Percentiles rank a stretch among this genome's conserved stretches.
phyloP scores from a whole-genome alignment of 306 rosid genomes.

The Abrus precatorius region DNA sequence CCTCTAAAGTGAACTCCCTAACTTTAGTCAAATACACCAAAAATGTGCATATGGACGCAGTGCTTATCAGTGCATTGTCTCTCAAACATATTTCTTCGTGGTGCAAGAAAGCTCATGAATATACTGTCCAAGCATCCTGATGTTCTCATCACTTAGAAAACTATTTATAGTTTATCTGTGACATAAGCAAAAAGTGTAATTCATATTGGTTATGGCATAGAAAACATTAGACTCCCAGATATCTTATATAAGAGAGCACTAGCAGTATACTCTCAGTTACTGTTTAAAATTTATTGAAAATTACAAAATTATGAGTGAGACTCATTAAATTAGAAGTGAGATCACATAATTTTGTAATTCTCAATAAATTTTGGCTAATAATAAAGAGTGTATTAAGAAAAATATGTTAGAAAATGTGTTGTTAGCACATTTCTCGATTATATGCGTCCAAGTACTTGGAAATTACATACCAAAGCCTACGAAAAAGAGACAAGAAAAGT shows the following conservation, averaged over 20 bases:
- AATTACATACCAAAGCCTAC: not conserved
- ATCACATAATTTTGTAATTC: no score
- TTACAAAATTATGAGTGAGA: no score
- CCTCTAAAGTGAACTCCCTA: not conserved
- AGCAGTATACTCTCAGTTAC: no score
- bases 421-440: no score
- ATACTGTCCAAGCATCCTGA: not conserved
- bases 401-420: no score
- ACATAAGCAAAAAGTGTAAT: not conserved
- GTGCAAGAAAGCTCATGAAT: conserved; percentile 19
- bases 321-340: no score
- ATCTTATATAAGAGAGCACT: no score
- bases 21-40: not conserved
- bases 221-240: not conserved
- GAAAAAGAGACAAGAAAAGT: not conserved
- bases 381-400: no score
- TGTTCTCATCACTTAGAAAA: conserved; percentile 13
- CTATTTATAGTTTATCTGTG: not conserved
- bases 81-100: no score
- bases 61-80: no score
- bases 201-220: not conserved
- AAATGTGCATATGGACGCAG: not conserved
- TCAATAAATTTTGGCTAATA: no score
- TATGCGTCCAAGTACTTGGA: not conserved
- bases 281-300: no score